Base-by-base conservation (phyloP, 495 filamentous ascomycete species). In the Podospora sp. region DNA sequence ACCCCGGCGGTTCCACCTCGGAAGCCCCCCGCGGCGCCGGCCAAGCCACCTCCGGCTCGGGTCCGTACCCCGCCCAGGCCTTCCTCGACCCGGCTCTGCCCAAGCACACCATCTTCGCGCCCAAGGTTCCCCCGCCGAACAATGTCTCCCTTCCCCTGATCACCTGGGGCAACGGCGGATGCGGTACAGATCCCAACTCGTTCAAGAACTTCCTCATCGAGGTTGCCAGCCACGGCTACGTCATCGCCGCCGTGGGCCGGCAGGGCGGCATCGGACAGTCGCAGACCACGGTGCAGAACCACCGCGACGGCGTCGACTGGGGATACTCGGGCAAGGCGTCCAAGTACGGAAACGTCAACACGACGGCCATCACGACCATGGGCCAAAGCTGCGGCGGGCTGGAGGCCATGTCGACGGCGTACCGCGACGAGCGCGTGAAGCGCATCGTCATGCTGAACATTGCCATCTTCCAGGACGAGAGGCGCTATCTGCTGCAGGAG, bases 101-200 rank as follows among this genome's bases (percentile, higher is more conserved):
- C n/a, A 59, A 64, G 46, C 75, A 77, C 69, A 76, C 74, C 53
- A 67, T 77, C 58, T 69, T 57, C 29, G 66, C 76, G 69, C 56
- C 71, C 35, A 68, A 72, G 63, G 57, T 60, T 6, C 61, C 72
- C 51, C 36, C 77, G 21, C 52, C 66, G 22, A 40, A 22, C 21
- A 52, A 61, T 14, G 20, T 60, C 29, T 60, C 70, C 56, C 24
- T 82, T 65, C 68, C 60, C 16, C 50, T 77, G 62, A 55, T 78
- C 59, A 65, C 78, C 14, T 78, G 70, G 70, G 74, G 72, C 55
- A 75, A 78, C 66, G 76, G 76, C 50, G 76, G 70, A 35, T 78
- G 76, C 69, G 59, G 40, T 20, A 68, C 70, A n/a, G 64, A 72
- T 40, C 69, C 69, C 24, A 61, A 62, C 1, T n/a, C 60, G 18